Conservation (phyloP, 768 basidiomycete genomes). For the Gymnopilus dilepis region DNA sequence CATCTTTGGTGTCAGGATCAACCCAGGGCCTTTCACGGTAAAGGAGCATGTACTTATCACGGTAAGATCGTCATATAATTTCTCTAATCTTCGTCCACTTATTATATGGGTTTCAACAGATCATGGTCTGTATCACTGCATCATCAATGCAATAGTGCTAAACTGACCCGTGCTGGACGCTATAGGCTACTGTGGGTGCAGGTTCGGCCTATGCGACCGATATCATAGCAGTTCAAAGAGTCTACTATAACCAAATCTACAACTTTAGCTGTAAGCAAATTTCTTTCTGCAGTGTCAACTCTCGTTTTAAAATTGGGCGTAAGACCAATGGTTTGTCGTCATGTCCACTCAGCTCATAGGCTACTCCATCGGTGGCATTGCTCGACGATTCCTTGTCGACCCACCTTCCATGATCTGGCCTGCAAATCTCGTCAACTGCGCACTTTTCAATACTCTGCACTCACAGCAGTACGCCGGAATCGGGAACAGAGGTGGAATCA, state of each 20-base stretch:
- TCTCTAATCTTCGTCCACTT: neutral
- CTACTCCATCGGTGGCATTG: slow-evolving; percentile 77
- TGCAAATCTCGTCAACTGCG: slow-evolving; percentile 69
- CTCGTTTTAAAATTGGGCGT: neutral
- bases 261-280: slow-evolving; percentile 57
- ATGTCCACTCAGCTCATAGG: slow-evolving; percentile 74
- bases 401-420: slow-evolving; percentile 76
- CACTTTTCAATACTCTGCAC: slow-evolving; percentile 79
- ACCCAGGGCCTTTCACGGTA: slow-evolving; percentile 78
- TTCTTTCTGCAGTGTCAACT: neutral
- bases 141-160: no score
- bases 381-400: slow-evolving; percentile 72
- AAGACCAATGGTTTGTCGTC: slow-evolving; percentile 75
- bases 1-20: slow-evolving; percentile 65
- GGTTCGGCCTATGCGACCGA: slow-evolving; percentile 74
- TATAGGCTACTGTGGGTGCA: slow-evolving; percentile 63
- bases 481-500: slow-evolving; percentile 62
- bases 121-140: slow-evolving; percentile 44
- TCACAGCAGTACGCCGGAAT: slow-evolving; percentile 68
- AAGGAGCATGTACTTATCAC: slow-evolving; percentile 76
- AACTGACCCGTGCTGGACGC: no score
- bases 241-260: slow-evolving; percentile 66
- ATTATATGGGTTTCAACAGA: slow-evolving; percentile 21
- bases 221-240: slow-evolving; percentile 69
- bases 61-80: slow-evolving; percentile 32